Evolutionary conservation across 331 rosid species (phyloP), one percentile per base, ranked within the genome.

Genomic region (Ulmus americana): DNA sequence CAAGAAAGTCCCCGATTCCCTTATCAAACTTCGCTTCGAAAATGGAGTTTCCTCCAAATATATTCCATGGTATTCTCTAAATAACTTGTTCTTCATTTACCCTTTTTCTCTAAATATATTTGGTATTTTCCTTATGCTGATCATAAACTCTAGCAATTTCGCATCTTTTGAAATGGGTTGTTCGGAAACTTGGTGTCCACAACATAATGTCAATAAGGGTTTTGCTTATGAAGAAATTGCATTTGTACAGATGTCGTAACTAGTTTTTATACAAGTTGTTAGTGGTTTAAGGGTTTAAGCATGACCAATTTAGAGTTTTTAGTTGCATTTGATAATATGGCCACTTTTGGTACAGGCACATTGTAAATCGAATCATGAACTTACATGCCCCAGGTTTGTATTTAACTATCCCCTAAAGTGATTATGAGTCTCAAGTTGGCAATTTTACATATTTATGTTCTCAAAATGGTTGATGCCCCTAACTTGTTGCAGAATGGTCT

Each of bases 1-100:
- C 83, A 90, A 90, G 85, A 90, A 78, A 54, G 90, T 86, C 39
- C 96, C 95, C 0, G 95, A 90, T 10, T 64, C 91, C 28, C 78
- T 90, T 20, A 6, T 90, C 76, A 84, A 76, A 73, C 61, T 75
- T 44, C 96, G 90, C 72, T 3, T 42, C 13, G 90, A 90, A 44
- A 72, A 81, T 58, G 90, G 87, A 1, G 75, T 83, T 60, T 48
- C 76, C 63, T 38, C 85, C 66, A 76, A 81, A 77, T 90, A 86
- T 77, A 68, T 86, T 75, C 95, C 96, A 59, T 90, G 95, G 96
- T 84, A 67, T 3, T 47, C 39, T 10, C 39, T 50, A 28, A 7
- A 46, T 14, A 6, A 12, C 43, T 38, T 39, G 6, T 10, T 6
- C 5, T 54, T 38, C 12, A 4, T 8, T n/a, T 18, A 53, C 55